Evolutionary conservation across 352 stramenopile genomes (phyloP).

Genomic region (Pythium aquatile): DNA sequence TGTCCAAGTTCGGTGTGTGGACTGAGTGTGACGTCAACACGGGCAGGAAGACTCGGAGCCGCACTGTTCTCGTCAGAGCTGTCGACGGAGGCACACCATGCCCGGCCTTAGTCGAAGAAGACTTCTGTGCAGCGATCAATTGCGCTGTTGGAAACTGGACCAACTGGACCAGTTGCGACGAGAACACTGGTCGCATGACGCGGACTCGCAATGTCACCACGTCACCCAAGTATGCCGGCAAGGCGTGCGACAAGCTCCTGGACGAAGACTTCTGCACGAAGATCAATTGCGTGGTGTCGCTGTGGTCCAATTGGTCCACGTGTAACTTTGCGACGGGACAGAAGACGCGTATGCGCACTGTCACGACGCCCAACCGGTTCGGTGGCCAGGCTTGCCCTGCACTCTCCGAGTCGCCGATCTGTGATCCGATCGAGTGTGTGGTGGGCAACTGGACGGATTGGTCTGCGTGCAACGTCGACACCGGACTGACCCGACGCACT

Average conservation of each 20-base stretch:
- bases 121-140: constrained; percentile 39
- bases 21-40: constrained; percentile 37
- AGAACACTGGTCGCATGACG: constrained; percentile 39
- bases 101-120: constrained; percentile 32
- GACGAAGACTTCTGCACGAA: constrained; percentile 31
- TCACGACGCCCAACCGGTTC: constrained; percentile 27
- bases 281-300: constrained; percentile 30
- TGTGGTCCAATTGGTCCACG: constrained; percentile 38
- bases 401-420: constrained; percentile 25
- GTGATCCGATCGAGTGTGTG: constrained; percentile 38
- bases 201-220: constrained; percentile 26
- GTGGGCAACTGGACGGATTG: constrained; percentile 37
- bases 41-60: constrained; percentile 32
- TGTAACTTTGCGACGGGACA: constrained; percentile 43
- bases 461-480: constrained; percentile 31
- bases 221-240: constrained; percentile 33
- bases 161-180: constrained; percentile 49
- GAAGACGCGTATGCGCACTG: constrained; percentile 40
- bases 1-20: constrained; percentile 48
- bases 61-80: constrained; percentile 37
- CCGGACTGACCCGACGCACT: constrained; percentile 25
- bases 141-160: constrained; percentile 51
- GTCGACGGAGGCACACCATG: constrained; percentile 40
- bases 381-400: constrained; percentile 26
- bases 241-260: constrained; percentile 13